Percentiles rank a stretch among this genome's conserved stretches.
Conservation (phyloP, 2,329 filamentous ascomycete genomes). For the Nectriaceae sp. region DNA sequence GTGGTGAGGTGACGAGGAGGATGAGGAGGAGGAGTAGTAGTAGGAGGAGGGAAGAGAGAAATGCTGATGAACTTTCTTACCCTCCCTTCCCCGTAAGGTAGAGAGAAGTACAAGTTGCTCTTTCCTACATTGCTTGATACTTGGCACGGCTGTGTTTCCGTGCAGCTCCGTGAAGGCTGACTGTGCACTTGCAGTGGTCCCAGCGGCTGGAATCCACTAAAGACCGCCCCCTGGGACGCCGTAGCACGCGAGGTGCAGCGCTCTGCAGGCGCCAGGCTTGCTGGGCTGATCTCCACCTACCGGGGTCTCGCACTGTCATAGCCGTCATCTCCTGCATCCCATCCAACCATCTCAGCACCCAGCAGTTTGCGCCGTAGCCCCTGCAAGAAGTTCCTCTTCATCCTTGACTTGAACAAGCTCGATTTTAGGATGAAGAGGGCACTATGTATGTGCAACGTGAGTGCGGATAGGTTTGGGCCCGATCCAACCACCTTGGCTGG, state of each 20-base stretch:
- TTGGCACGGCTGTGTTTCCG: constrained; percentile 9
- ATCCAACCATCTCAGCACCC: background rate
- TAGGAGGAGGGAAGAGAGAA: too few relatives aligned
- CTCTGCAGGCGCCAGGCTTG: constrained; percentile 18
- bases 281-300: constrained; percentile 3
- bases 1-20: constrained; percentile 23
- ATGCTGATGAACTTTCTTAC: too few relatives aligned
- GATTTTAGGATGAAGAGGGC: too few relatives aligned
- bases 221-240: constrained; percentile 3
- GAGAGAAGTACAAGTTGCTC: too few relatives aligned
- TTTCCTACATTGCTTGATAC: constrained; percentile 2
- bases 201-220: constrained; percentile 10
- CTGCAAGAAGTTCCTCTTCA: too few relatives aligned
- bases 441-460: too few relatives aligned
- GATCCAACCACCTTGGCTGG: constrained; percentile 6
- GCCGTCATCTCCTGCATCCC: background rate
- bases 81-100: too few relatives aligned
- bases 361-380: too few relatives aligned
- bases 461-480: too few relatives aligned
- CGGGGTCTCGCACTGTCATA: constrained; percentile 9
- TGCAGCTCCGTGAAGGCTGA: constrained; percentile 9
- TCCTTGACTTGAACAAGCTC: too few relatives aligned
- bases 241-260: constrained; percentile 26
- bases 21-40: too few relatives aligned
- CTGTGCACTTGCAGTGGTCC: constrained; percentile 14